Evolutionary conservation across 495 filamentous ascomycete genomes (phyloP), one percentile per base, ranked within the genome.

Genomic region (Friedmanniomyces simplex): DNA sequence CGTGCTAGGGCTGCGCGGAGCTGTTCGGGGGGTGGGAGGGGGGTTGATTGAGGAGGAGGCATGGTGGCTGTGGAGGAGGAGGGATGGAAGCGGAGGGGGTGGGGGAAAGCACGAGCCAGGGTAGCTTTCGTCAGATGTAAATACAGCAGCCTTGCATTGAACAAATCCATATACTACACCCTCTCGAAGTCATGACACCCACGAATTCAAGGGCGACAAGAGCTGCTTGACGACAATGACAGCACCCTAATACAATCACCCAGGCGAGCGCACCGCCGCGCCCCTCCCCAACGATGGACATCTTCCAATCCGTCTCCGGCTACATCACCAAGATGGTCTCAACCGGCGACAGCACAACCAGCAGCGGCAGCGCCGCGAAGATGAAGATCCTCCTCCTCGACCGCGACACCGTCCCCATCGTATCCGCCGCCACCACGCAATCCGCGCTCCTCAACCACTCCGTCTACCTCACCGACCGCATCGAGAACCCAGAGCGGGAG

Each of bases 321-420:
- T 98, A 97, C 78, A 85, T 98, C 77, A 85, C 88, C 69, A 95
- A 91, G 82, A 96, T 98, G 86, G 83, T 96, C 69, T 85, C 88
- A 45, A 82, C 83, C 61, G 91, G 91, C 68, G 89, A 95, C 70
- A 75, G 76, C 64, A 75, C 82, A 54, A 45, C 62, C 8, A 71
- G 80, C 42, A 82, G 83, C 48, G 77, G 80, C 37, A 79, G 87
- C 42, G 86, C 89, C 13, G 82, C 88, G 36, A 97, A 97, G 78
- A 98, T 98, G 93, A 98, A 98, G 83, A 91, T 96, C 64, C 76
- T 98, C 53, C 79, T 98, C 63, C 78, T 98, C 55, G 93, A 98
- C 72, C 85, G 82, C 72, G 93, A 96, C 73, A 98, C 93, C 68
- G 87, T 97, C 20, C 79, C 89, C 36, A 93, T 96, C 62, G 80